Base-by-base conservation (phyloP, 371 early-diverging fungal genomes). In the Mucor velutinosus region DNA sequence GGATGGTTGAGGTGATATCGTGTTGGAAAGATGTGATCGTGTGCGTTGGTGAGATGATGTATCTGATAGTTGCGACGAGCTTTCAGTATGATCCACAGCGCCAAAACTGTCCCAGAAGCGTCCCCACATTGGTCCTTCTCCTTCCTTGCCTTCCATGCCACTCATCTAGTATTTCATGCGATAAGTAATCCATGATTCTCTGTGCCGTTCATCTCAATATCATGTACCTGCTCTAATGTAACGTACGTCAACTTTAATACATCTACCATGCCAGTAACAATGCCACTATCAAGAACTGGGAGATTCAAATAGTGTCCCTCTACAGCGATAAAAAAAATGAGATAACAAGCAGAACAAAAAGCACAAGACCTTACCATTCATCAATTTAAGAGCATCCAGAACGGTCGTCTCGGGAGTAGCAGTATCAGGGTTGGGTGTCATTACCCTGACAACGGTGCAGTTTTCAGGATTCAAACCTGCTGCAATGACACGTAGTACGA, bases 351-450 rank as follows among this genome's bases (percentile, higher is more conserved):
- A 12, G 12, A 11, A 0, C 14, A 3, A 51, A 51, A 51, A 51
- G 32, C 10, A 15, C 8, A 41, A 32, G 10, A 41, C 30, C n/a
- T 8, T 85, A 90, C 90, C 86, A 76, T 97, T 90, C 90, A 97
- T 92, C 76, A 92, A 92, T 79, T 94, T 93, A 60, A 97, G 85
- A 14, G 97, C 97, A 58, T 96, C 96, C 53, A 96, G 75, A 58
- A 97, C 92, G 30, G 94, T 86, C 17, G 91, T 92, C 41, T 88
- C 79, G 8, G 90, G 82, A 49, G 87, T 67, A 7, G 94, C 93
- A 12, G 92, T 92, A 81, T 97, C 97, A 1, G 97, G 97, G 59
- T 95, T 95, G 45, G 97, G 97, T 4, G 97, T 97, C 97, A 97
- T 95, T 17, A 96, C 95, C 69, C 96, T 88, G 30, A 94, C 91